A percentile compares a stretch with the other conserved stretches of the same genome.
phyloP scores from a whole-genome alignment of 116 monocot genomes.

The Papilionanthe hybrid region DNA sequence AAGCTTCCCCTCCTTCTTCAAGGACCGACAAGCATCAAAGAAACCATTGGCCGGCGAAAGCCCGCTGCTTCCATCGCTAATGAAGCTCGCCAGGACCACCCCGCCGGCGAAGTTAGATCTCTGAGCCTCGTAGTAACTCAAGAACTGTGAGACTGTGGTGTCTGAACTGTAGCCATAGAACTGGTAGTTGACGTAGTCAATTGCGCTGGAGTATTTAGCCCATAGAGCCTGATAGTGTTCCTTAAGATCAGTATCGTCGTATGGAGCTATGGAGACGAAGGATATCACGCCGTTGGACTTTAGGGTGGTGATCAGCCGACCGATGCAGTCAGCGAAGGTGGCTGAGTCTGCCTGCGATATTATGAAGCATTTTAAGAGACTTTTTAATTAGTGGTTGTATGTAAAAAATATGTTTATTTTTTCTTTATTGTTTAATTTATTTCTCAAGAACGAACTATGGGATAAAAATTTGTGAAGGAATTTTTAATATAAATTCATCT shows the following conservation, averaged over 20 bases:
- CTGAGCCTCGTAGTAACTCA: conserved; percentile 21
- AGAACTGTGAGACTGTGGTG: conserved; percentile 29
- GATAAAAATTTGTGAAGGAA: too few relatives aligned
- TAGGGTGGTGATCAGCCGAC: conserved; percentile 16
- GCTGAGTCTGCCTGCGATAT: background rate
- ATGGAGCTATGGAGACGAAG: conserved; percentile 42
- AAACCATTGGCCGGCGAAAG: conserved; percentile 23
- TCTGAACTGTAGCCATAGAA: conserved; percentile 25
- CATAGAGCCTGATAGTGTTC: conserved; percentile 28
- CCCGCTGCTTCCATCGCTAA: conserved; percentile 17
- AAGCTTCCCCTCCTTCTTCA: conserved; percentile 24
- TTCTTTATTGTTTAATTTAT: too few relatives aligned
- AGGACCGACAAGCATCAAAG: conserved; percentile 15
- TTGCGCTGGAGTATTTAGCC: conserved; percentile 12
- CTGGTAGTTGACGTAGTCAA: conserved; percentile 38
- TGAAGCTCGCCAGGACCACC: conserved; percentile 31
- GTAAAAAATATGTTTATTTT: too few relatives aligned
- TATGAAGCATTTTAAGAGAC: too few relatives aligned
- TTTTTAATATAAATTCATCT: too few relatives aligned
- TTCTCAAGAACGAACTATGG: too few relatives aligned
- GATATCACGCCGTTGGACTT: conserved; percentile 24
- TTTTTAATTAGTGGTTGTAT: too few relatives aligned
- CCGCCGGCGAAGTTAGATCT: conserved; percentile 24
- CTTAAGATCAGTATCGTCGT: conserved; percentile 15
- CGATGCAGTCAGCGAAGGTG: conserved; percentile 36